Evolutionary conservation across 305 asterid genomes (phyloP).

Genomic region (Solanum chacoense): DNA sequence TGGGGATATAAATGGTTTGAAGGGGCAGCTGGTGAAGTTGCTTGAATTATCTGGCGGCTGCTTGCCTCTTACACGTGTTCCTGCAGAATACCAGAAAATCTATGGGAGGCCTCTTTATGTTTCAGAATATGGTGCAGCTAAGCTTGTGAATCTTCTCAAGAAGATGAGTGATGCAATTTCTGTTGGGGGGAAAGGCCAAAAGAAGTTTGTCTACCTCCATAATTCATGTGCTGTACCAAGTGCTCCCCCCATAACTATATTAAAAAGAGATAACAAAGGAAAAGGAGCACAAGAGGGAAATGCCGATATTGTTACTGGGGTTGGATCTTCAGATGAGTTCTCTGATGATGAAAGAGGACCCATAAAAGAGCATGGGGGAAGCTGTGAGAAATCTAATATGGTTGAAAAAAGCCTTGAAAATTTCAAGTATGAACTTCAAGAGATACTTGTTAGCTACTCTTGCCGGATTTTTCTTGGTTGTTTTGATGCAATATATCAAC

Average conservation of each 20-base stretch:
- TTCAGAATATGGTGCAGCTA: slow-evolving; percentile 64
- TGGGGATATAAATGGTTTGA: slow-evolving; percentile 75
- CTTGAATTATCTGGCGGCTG: slow-evolving; percentile 65
- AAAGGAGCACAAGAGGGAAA: slow-evolving; percentile 36
- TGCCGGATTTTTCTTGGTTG: slow-evolving; percentile 46
- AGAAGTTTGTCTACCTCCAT: slow-evolving; percentile 37
- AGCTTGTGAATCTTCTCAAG: slow-evolving; percentile 56
- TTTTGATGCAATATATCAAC: slow-evolving; percentile 63
- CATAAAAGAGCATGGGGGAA: slow-evolving; percentile 17
- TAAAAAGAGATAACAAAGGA: slow-evolving; percentile 43
- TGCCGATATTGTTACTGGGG: slow-evolving; percentile 16
- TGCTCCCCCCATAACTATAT: slow-evolving; percentile 18
- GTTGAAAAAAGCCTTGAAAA: slow-evolving; percentile 27
- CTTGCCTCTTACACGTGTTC: slow-evolving; percentile 53
- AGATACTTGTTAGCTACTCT: slow-evolving; percentile 75
- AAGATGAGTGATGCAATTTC: slow-evolving; percentile 58
- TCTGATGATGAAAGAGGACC: slow-evolving; percentile 53
- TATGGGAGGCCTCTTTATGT: slow-evolving; percentile 64
- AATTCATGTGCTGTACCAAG: slow-evolving; percentile 23
- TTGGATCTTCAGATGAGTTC: slow-evolving; percentile 56
- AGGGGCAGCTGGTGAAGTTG: slow-evolving; percentile 64
- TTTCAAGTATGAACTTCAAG: slow-evolving; percentile 75
- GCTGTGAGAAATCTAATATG: slow-evolving; percentile 17
- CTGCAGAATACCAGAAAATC: slow-evolving; percentile 63
- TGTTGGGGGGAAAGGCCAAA: slow-evolving; percentile 47